A percentile compares a stretch with the other conserved stretches of the same genome.
These are phyloP conservation scores for Rhizopus stolonifer DNA, from an alignment of 371 early-diverging fungal genomes.

Conservation along the genomic window DNA sequence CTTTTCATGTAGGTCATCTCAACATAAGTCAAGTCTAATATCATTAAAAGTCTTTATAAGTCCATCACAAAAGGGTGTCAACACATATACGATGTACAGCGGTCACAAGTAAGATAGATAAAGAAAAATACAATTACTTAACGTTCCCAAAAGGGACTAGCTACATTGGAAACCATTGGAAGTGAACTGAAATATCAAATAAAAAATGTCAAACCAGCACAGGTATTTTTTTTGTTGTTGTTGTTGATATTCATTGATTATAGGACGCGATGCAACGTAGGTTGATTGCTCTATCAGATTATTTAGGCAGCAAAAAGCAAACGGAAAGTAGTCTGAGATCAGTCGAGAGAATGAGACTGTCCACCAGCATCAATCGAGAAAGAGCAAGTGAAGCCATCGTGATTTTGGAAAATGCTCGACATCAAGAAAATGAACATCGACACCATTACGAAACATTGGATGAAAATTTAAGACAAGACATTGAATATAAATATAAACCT, in stretches of 20 bases:
- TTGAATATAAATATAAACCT: constrained; percentile 33
- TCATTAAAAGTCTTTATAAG: constrained; percentile 26
- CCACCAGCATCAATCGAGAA: constrained; percentile 34
- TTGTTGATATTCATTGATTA: neutral
- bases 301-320: constrained; percentile 31
- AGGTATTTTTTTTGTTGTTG: too few relatives aligned
- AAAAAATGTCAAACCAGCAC: constrained; percentile 29
- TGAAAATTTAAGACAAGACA: constrained; percentile 30
- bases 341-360: constrained; percentile 43
- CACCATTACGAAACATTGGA: constrained; percentile 37
- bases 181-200: constrained; percentile 35
- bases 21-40: neutral
- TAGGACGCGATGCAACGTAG: constrained; percentile 38
- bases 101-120: constrained; percentile 22
- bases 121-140: neutral
- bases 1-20: constrained; percentile 34
- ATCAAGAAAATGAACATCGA: constrained; percentile 21
- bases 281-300: constrained; percentile 29
- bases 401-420: constrained; percentile 36
- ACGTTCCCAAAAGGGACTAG: constrained; percentile 13
- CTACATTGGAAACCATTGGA: constrained; percentile 29
- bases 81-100: constrained; percentile 29
- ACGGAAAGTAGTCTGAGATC: constrained; percentile 35
- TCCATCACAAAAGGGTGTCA: constrained; percentile 35
- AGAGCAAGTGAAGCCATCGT: constrained; percentile 41